These are phyloP conservation scores for Fusarium sp. DNA, from an alignment of 2,329 filamentous ascomycete species.

Conservation along the genomic window DNA sequence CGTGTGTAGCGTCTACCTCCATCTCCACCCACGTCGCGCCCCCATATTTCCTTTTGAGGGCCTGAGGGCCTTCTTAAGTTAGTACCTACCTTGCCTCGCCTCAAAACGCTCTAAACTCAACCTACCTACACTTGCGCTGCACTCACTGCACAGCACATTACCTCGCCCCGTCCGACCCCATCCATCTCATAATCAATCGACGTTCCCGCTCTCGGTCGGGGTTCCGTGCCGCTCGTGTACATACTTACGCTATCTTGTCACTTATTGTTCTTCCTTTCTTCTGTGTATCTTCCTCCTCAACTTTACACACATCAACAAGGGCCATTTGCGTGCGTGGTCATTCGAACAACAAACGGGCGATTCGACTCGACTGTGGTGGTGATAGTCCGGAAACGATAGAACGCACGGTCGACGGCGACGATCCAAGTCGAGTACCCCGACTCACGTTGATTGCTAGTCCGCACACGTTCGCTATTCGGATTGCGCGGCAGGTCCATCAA, in stretches of 20 bases:
- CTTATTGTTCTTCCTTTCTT: constrained; percentile 20
- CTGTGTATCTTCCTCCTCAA: constrained; percentile 18
- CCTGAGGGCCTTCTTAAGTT: constrained; percentile 37
- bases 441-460: constrained; percentile 24
- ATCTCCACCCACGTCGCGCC: constrained; percentile 21
- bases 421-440: constrained; percentile 9
- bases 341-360: constrained; percentile 12
- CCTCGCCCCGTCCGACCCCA: constrained; percentile 45
- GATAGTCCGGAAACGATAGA: constrained; percentile 17
- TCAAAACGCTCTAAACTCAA: constrained; percentile 43
- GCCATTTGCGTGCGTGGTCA: constrained; percentile 24
- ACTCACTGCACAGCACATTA: constrained; percentile 13
- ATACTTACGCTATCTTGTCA: constrained; percentile 34
- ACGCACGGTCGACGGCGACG: constrained; percentile 9
- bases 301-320: constrained; percentile 3
- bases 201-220: constrained; percentile 41
- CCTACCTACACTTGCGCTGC: constrained; percentile 26
- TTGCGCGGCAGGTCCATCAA: constrained; percentile 29
- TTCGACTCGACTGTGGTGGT: constrained; percentile 5
- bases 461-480: constrained; percentile 11
- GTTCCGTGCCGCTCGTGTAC: constrained; percentile 43
- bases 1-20: constrained; percentile 32
- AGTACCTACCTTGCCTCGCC: constrained; percentile 31
- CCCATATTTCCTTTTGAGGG: constrained; percentile 29
- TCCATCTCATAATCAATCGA: constrained; percentile 42